Evolutionary conservation across 805 yeast species (phyloP).

Genomic region (Wickerhamomyces pijperi): DNA sequence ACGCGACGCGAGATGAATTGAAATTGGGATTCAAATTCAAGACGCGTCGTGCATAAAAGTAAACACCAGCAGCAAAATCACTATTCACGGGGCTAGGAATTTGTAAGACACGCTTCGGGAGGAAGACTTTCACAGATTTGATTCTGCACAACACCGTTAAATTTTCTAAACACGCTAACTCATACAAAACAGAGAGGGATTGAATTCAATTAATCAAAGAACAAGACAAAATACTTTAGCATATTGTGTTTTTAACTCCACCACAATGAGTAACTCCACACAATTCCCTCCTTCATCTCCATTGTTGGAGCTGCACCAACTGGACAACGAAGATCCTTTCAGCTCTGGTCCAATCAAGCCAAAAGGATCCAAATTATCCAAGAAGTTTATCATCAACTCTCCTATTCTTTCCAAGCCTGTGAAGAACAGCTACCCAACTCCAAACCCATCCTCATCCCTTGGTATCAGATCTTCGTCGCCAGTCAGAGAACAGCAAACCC

Average conservation of each 20-base stretch:
- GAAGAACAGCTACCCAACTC: slow-evolving; percentile 45
- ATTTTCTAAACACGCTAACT: slow-evolving; percentile 1
- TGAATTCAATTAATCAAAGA: too few relatives aligned
- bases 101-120: neutral
- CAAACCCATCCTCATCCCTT: slow-evolving; percentile 54
- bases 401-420: slow-evolving; percentile 15
- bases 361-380: slow-evolving; percentile 3
- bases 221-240: too few relatives aligned
- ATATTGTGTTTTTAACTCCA: too few relatives aligned
- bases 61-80: neutral
- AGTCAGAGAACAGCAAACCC: slow-evolving; percentile 6
- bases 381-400: slow-evolving; percentile 12
- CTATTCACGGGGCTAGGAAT: neutral
- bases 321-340: slow-evolving; percentile 10
- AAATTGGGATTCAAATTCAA: neutral
- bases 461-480: slow-evolving; percentile 29
- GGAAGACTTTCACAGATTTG: neutral
- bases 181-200: slow-evolving; percentile 1
- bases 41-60: neutral
- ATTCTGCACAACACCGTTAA: too few relatives aligned
- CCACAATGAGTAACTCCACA: neutral
- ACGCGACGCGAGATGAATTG: neutral
- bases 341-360: slow-evolving; percentile 5
- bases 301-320: slow-evolving; percentile 15
- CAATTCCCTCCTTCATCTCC: slow-evolving; percentile 31